These are phyloP conservation scores for Trametes sanguinea DNA, from an alignment of 768 basidiomycete species.

Conservation along the genomic window DNA sequence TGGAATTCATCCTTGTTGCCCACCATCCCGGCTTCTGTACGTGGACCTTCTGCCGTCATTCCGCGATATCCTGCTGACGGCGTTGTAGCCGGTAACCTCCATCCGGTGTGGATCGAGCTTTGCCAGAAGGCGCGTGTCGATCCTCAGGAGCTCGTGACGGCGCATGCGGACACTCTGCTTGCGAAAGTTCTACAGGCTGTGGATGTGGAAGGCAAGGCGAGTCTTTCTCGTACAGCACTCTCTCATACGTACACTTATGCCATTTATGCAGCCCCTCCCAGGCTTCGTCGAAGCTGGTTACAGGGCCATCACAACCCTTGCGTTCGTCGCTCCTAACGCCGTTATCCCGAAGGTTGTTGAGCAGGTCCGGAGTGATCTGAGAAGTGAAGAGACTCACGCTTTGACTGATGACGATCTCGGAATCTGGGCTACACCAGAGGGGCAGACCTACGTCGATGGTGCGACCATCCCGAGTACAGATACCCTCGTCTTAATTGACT, in stretches of 20 bases:
- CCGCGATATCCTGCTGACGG: not conserved
- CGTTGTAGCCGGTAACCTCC: constrained; percentile 46
- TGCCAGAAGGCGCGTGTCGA: constrained; percentile 71
- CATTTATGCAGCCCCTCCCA: constrained; percentile 6
- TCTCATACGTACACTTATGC: not conserved
- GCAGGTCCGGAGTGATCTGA: constrained; percentile 67
- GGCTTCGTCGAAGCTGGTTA: constrained; percentile 68
- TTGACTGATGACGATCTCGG: constrained; percentile 75
- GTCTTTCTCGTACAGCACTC: not conserved
- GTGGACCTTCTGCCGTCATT: constrained; percentile 30
- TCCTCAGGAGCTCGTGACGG: constrained; percentile 60
- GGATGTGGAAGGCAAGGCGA: constrained; percentile 49
- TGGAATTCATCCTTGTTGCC: constrained; percentile 62
- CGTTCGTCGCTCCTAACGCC: constrained; percentile 73
- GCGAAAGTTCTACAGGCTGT: constrained; percentile 51
- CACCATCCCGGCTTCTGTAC: constrained; percentile 66
- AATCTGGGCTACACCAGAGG: constrained; percentile 85
- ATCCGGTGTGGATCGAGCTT: constrained; percentile 77
- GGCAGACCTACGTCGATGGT: constrained; percentile 83
- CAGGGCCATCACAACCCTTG: constrained; percentile 70
- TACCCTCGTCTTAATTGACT: not conserved
- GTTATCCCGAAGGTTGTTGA: constrained; percentile 72
- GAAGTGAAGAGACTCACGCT: constrained; percentile 54
- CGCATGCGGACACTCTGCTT: constrained; percentile 52
- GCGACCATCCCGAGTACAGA: not conserved